Evolutionary conservation across 331 rosid species (phyloP).

Genomic region (Phaseolus coccineus): DNA sequence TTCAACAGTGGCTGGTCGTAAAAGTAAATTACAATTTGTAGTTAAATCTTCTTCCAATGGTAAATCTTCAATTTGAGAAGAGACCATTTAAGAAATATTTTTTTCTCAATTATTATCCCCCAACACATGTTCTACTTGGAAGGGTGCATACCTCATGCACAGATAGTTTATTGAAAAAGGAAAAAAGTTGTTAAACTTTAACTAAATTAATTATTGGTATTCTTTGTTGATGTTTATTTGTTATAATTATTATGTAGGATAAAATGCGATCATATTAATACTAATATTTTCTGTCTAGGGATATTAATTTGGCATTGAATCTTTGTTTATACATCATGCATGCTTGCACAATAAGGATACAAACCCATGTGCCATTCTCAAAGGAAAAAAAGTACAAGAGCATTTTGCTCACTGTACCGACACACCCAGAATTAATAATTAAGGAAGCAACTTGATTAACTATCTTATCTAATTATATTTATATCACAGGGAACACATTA

Average conservation of each 20-base stretch:
- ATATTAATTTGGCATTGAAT: not conserved
- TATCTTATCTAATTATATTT: not conserved
- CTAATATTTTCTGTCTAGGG: not conserved
- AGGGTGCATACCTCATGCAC: not conserved
- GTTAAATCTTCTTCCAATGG: too few relatives aligned
- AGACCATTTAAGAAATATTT: too few relatives aligned
- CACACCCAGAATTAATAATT: slow-evolving; percentile 31
- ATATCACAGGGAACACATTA: not conserved
- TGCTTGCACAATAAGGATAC: slow-evolving; percentile 42
- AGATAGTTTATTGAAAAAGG: not conserved
- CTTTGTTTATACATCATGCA: slow-evolving; percentile 17
- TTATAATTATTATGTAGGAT: not conserved
- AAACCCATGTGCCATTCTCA: slow-evolving; percentile 54
- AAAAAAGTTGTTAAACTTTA: not conserved
- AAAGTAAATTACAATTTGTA: too few relatives aligned
- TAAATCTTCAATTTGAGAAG: too few relatives aligned
- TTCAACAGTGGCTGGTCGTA: too few relatives aligned
- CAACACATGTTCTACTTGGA: not conserved
- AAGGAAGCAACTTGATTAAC: slow-evolving; percentile 4
- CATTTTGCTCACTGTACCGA: slow-evolving; percentile 54
- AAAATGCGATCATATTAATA: not conserved
- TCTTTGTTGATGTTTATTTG: not conserved
- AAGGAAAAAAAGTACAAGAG: slow-evolving; percentile 30
- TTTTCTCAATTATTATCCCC: too few relatives aligned
- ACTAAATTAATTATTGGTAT: not conserved